Evolutionary conservation across 257 asterid genomes (phyloP).

Genomic region (Schizonepeta tenuifolia): DNA sequence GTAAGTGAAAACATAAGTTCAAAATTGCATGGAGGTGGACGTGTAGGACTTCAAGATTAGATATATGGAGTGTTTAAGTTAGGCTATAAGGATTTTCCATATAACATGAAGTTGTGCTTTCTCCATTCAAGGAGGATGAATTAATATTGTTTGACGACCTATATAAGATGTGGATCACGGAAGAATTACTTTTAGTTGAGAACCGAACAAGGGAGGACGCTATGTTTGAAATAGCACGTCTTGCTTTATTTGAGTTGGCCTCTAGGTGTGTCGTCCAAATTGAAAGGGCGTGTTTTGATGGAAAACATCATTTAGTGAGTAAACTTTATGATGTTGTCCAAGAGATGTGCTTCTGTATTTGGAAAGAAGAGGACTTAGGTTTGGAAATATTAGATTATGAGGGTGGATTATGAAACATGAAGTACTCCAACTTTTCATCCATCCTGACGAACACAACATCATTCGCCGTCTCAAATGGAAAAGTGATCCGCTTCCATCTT

Average conservation of each 20-base stretch:
- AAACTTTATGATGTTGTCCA: slow-evolving; percentile 23
- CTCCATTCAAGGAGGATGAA: not conserved
- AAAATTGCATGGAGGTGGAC: not conserved
- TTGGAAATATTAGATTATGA: not conserved
- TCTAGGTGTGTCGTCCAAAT: slow-evolving; percentile 23
- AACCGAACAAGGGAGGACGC: not conserved
- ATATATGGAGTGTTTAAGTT: slow-evolving; percentile 2
- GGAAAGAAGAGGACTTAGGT: not conserved
- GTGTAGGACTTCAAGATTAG: not conserved
- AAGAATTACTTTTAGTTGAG: slow-evolving; percentile 15
- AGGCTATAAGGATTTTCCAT: slow-evolving; percentile 19
- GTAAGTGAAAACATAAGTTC: not conserved
- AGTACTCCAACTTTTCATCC: no score
- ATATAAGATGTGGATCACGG: slow-evolving; percentile 16
- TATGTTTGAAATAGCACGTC: not conserved
- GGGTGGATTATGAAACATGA: no score
- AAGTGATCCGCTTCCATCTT: no score
- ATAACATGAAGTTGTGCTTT: slow-evolving; percentile 23
- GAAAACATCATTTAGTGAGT: not conserved
- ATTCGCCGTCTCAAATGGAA: no score
- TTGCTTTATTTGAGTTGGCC: slow-evolving; percentile 3
- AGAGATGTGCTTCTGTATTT: not conserved
- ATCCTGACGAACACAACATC: no score
- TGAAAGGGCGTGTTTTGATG: not conserved
- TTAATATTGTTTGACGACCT: rapidly evolving